phyloP scores from a whole-genome alignment of 2,329 filamentous ascomycete species.

The Ophiostoma ips region DNA sequence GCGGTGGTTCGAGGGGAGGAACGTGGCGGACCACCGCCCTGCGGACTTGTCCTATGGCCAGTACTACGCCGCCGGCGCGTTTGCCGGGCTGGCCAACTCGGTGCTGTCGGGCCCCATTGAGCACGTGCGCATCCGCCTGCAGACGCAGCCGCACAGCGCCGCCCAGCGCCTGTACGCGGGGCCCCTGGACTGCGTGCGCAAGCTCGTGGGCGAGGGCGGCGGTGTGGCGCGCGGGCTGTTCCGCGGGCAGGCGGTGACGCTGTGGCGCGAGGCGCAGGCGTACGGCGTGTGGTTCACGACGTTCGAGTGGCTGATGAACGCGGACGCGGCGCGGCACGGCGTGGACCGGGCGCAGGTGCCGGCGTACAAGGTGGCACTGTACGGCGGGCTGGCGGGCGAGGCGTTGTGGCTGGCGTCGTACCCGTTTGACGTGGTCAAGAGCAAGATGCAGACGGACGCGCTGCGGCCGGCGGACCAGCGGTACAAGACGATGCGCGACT shows the following conservation, averaged over 20 bases:
- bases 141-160: slow-evolving; percentile 87
- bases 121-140: slow-evolving; percentile 88
- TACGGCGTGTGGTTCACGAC: slow-evolving; percentile 93
- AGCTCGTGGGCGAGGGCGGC: slow-evolving; percentile 53
- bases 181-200: slow-evolving; percentile 79
- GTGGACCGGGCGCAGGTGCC: slow-evolving; percentile 65
- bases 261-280: slow-evolving; percentile 80
- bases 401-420: slow-evolving; percentile 87
- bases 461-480: slow-evolving; percentile 53
- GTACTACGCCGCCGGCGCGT: slow-evolving; percentile 83
- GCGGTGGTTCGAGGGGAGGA: slow-evolving; percentile 67
- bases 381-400: slow-evolving; percentile 88
- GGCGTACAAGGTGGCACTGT: slow-evolving; percentile 74
- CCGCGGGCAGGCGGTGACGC: slow-evolving; percentile 73
- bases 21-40: slow-evolving; percentile 42
- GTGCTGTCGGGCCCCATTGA: slow-evolving; percentile 85
- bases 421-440: slow-evolving; percentile 95
- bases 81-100: slow-evolving; percentile 83
- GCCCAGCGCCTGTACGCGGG: slow-evolving; percentile 59
- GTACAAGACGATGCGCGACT: slow-evolving; percentile 76
- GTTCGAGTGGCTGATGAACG: slow-evolving; percentile 95
- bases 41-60: slow-evolving; percentile 58
- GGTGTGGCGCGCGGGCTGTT: slow-evolving; percentile 65
- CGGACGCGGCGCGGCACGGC: slow-evolving; percentile 64
- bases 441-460: slow-evolving; percentile 98